Evolutionary conservation across 495 filamentous ascomycete genomes (phyloP).

Genomic region (Neurospora sp.): DNA sequence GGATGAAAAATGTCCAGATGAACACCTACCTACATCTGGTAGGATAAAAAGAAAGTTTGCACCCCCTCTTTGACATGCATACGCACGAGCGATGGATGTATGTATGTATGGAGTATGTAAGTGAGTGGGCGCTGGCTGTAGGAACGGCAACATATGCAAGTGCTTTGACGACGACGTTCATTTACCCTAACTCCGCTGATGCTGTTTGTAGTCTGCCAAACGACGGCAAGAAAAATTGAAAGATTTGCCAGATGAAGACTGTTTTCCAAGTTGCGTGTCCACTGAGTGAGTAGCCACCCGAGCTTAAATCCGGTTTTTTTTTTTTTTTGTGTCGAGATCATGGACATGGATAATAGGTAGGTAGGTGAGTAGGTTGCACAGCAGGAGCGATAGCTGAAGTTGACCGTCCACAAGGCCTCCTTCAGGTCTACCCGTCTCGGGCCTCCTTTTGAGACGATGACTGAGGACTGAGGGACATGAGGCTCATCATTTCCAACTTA

Average conservation of each 20-base stretch:
- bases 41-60: neutral
- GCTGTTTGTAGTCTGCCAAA: neutral
- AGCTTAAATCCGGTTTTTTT: neutral
- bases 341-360: neutral
- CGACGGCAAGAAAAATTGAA: neutral
- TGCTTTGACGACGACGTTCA: neutral
- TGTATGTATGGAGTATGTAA: neutral
- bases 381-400: neutral
- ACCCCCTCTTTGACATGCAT: neutral
- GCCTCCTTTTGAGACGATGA: neutral
- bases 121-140: neutral
- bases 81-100: neutral
- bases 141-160: neutral
- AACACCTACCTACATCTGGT: neutral
- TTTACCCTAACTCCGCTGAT: neutral
- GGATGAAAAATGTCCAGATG: neutral
- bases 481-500: neutral
- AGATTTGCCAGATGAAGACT: neutral
- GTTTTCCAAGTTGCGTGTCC: neutral
- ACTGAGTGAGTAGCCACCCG: neutral
- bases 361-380: neutral
- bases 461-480: neutral
- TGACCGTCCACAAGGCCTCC: neutral
- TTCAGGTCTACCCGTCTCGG: neutral
- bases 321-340: neutral